Conservation (phyloP, 2,329 filamentous ascomycete genomes). For the Periconia sp. region DNA sequence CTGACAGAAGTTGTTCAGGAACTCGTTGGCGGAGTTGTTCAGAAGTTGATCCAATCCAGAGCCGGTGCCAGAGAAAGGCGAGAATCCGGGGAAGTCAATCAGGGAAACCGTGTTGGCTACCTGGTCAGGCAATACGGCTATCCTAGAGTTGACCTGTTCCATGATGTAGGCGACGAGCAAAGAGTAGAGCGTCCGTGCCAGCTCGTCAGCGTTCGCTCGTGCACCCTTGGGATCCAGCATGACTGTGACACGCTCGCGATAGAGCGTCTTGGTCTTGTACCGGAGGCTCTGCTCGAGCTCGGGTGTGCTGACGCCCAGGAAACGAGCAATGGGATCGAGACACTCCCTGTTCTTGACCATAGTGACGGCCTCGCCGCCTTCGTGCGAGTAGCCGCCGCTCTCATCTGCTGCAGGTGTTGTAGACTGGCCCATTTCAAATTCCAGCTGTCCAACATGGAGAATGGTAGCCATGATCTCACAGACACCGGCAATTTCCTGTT, state of each 20-base stretch:
- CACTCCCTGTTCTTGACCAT: conserved; percentile 93
- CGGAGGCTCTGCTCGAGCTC: conserved; percentile 88
- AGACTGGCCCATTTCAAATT: conserved; percentile 82
- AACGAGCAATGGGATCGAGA: conserved; percentile 85
- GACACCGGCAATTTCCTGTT: conserved; percentile 93
- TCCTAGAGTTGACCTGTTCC: conserved; percentile 86
- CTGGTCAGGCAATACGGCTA: conserved; percentile 85
- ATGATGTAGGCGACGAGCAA: conserved; percentile 93
- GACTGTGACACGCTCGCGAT: conserved; percentile 95
- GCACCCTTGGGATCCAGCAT: conserved; percentile 95
- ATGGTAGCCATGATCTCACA: conserved; percentile 94
- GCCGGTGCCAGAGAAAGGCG: conserved; percentile 80
- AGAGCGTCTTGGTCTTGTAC: conserved; percentile 96
- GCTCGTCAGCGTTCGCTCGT: conserved; percentile 88
- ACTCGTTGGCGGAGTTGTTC: conserved; percentile 92
- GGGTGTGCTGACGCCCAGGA: conserved; percentile 80
- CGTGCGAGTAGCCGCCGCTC: conserved; percentile 94
- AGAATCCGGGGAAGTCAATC: conserved; percentile 95
- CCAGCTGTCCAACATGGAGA: conserved; percentile 95
- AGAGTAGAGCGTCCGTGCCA: conserved; percentile 91
- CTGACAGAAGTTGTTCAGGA: conserved; percentile 88
- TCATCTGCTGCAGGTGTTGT: conserved; percentile 85
- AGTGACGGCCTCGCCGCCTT: conserved; percentile 85
- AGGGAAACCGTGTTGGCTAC: conserved; percentile 94
- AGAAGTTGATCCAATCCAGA: conserved; percentile 90